Conservation (phyloP, 1,139 yeast species). For the Candida smagusa region DNA sequence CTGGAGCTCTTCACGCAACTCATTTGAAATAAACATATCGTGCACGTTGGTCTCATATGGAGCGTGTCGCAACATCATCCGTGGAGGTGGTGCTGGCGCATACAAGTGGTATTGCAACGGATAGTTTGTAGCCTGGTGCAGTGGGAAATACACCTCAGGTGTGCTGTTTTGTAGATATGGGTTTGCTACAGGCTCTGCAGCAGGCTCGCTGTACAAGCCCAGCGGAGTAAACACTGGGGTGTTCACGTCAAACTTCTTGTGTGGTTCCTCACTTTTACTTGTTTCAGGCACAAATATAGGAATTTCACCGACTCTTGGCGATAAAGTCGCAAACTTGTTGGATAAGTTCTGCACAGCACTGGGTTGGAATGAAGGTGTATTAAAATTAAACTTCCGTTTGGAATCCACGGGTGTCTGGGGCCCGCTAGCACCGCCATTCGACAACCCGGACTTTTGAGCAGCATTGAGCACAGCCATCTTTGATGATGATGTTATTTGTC, state of each 20-base stretch:
- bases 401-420: conserved; percentile 11
- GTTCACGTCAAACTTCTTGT: conserved; percentile 23
- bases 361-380: conserved; percentile 69
- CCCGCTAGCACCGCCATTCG: not conserved
- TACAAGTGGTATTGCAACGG: conserved; percentile 86
- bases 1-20: conserved; percentile 68
- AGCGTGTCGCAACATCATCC: conserved; percentile 54
- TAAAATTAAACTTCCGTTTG: conserved; percentile 53
- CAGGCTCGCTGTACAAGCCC: conserved; percentile 4
- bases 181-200: conserved; percentile 8
- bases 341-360: conserved; percentile 23
- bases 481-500: conserved; percentile 4
- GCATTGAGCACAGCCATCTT: conserved; percentile 8
- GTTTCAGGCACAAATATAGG: conserved; percentile 54
- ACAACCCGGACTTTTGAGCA: conserved; percentile 5
- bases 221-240: conserved; percentile 31
- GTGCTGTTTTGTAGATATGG: conserved; percentile 20
- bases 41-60: conserved; percentile 70
- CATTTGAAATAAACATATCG: conserved; percentile 68
- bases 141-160: conserved; percentile 19
- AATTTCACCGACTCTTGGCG: conserved; percentile 55
- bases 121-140: conserved; percentile 27
- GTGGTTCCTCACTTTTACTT: conserved; percentile 2
- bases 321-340: conserved; percentile 43
- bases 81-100: conserved; percentile 87